Evolutionary conservation across 345 rosid species (phyloP).

Genomic region (Mangifera indica): DNA sequence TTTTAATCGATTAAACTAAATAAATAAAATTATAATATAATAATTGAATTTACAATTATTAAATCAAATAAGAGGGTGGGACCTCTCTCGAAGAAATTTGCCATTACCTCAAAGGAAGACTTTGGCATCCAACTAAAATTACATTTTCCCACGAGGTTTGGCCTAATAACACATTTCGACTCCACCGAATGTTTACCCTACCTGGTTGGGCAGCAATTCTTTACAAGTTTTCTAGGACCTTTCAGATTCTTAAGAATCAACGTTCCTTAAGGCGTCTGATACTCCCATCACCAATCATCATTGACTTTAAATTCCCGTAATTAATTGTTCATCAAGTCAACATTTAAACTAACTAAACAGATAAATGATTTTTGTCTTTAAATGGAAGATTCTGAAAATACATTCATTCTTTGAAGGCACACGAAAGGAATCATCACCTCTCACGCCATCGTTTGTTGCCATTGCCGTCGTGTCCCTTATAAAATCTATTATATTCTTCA

Average conservation of each 20-base stretch:
- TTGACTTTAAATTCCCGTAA: background rate
- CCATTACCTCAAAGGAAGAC: too few species aligned
- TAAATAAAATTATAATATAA: too few species aligned
- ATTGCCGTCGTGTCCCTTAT: background rate
- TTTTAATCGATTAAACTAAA: too few species aligned
- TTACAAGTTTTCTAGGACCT: background rate
- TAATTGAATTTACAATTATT: too few species aligned
- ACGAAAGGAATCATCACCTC: slow-evolving; percentile 27
- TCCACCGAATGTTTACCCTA: background rate
- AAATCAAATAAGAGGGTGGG: too few species aligned
- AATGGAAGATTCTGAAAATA: slow-evolving; percentile 18
- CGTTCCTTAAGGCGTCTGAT: background rate
- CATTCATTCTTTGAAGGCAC: slow-evolving; percentile 4
- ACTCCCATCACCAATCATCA: background rate
- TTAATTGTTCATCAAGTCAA: background rate
- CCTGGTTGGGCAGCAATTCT: background rate
- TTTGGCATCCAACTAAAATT: too few species aligned
- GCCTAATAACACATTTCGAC: too few species aligned
- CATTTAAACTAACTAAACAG: background rate
- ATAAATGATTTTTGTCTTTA: too few species aligned
- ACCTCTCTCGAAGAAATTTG: too few species aligned
- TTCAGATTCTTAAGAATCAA: background rate
- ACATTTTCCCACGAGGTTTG: too few species aligned
- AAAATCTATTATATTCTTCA: slow-evolving; percentile 8
- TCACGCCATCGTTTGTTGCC: background rate